Percentiles rank a stretch among this genome's conserved stretches.
phyloP scores from a whole-genome alignment of 2,329 filamentous ascomycete genomes.

The Sclerotinia nivalis region DNA sequence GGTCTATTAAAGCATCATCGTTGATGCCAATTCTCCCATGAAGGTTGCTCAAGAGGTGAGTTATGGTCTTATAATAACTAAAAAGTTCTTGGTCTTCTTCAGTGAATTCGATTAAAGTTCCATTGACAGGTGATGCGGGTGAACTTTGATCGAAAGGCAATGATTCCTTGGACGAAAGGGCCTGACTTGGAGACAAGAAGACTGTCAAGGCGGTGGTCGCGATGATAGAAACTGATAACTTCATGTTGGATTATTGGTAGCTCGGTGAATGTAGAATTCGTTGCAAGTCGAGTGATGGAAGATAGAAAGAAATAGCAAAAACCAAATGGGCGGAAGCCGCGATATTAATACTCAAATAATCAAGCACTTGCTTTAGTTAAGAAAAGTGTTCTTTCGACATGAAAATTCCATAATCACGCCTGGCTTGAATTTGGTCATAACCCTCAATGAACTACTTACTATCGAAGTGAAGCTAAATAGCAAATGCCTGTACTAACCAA shows the following conservation, averaged over 20 bases:
- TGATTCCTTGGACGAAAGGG: not conserved
- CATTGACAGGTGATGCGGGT: not conserved
- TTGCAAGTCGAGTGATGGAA: not conserved
- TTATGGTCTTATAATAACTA: conserved; percentile 3
- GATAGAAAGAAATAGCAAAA: not conserved
- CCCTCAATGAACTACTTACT: not conserved
- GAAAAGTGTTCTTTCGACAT: not conserved
- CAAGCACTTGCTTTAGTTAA: not conserved
- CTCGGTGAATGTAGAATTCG: not conserved
- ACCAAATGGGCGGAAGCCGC: not conserved
- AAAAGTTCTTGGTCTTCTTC: conserved; percentile 8
- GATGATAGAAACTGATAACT: not conserved
- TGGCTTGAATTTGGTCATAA: not conserved
- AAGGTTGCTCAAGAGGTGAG: conserved; percentile 19
- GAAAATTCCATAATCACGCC: not conserved
- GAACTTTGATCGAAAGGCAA: not conserved
- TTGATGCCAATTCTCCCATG: conserved; percentile 23
- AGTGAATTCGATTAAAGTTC: not conserved
- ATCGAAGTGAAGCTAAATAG: no score
- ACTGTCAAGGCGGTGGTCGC: not conserved
- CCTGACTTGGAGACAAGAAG: not conserved
- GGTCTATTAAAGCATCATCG: conserved; percentile 1
- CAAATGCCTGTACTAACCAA: not conserved
- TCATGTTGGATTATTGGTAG: not conserved
- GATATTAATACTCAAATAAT: not conserved